phyloP scores from a whole-genome alignment of 108 stramenopile genomes.

The Fistulifera solaris region DNA sequence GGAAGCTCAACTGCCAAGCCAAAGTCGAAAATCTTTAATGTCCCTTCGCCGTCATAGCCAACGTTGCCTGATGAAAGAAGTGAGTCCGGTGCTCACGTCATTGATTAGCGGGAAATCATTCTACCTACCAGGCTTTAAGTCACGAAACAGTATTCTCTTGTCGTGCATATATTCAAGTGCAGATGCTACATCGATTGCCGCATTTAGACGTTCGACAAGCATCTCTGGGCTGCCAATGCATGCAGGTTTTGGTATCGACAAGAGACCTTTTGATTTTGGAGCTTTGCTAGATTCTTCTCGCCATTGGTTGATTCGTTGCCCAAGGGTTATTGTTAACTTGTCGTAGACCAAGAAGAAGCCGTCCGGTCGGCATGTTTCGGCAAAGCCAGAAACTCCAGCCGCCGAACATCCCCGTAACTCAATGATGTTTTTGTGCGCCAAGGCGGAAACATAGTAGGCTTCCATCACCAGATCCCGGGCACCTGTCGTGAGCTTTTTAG shows the following conservation, averaged over 20 bases:
- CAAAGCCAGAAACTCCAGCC: too few relatives aligned
- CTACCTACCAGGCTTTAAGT: slow-evolving; percentile 12
- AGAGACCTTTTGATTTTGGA: slow-evolving; percentile 28
- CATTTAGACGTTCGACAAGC: slow-evolving; percentile 32
- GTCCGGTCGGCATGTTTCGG: slow-evolving; percentile 1
- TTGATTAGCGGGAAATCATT: too few relatives aligned
- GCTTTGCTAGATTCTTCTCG: slow-evolving; percentile 13
- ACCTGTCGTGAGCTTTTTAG: background rate
- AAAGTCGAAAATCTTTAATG: slow-evolving; percentile 23
- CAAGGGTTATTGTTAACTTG: slow-evolving; percentile 54
- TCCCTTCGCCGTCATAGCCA: slow-evolving; percentile 10
- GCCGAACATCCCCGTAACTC: slow-evolving; percentile 13
- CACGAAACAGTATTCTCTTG: slow-evolving; percentile 32
- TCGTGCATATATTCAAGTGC: slow-evolving; percentile 37
- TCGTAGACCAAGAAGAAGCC: slow-evolving; percentile 67
- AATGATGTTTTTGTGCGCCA: slow-evolving; percentile 57
- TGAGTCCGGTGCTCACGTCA: too few relatives aligned
- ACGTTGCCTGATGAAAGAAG: slow-evolving; percentile 19
- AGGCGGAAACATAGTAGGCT: slow-evolving; percentile 39
- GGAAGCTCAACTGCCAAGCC: slow-evolving; percentile 17
- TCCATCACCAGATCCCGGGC: slow-evolving; percentile 21
- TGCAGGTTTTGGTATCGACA: background rate
- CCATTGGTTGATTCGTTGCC: slow-evolving; percentile 53
- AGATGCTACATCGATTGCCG: slow-evolving; percentile 35
- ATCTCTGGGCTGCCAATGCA: slow-evolving; percentile 9